Evolutionary conservation across 2,329 filamentous ascomycete species (phyloP).

Genomic region (Ilyonectria destructans): DNA sequence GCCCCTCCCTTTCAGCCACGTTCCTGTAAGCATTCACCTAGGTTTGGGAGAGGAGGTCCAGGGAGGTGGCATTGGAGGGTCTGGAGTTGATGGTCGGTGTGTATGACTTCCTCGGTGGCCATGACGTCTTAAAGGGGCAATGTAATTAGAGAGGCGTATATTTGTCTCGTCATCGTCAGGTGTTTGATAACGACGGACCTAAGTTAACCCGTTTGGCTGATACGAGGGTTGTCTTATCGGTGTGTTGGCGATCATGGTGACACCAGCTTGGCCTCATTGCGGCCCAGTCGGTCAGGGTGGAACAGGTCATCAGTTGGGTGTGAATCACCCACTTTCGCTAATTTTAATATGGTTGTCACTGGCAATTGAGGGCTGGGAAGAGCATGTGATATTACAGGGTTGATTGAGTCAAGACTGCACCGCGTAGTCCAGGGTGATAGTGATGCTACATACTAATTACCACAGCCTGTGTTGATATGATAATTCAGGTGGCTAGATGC

Average conservation of each 20-base stretch:
- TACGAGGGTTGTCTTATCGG: neutral
- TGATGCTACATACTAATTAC: no score
- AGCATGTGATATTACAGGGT: neutral
- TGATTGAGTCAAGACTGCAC: no score
- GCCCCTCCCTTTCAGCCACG: conserved; percentile 1
- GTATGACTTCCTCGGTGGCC: neutral
- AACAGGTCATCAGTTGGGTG: neutral
- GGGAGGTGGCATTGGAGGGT: neutral
- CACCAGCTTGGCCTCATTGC: neutral
- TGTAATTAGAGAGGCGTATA: neutral
- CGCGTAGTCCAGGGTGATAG: no score
- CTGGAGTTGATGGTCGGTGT: neutral
- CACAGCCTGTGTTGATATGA: neutral
- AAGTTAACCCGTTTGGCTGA: neutral
- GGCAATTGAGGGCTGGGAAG: neutral
- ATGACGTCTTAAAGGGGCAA: neutral
- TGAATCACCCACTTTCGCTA: neutral
- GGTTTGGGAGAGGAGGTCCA: neutral
- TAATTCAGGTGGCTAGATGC: no score
- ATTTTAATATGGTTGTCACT: neutral
- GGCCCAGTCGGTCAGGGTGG: neutral
- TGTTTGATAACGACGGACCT: neutral
- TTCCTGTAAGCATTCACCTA: neutral
- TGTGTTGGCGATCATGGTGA: neutral
- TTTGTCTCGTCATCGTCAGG: neutral